phyloP scores from a whole-genome alignment of 176 grass and related monocot genomes.

The Carex kokanica region DNA sequence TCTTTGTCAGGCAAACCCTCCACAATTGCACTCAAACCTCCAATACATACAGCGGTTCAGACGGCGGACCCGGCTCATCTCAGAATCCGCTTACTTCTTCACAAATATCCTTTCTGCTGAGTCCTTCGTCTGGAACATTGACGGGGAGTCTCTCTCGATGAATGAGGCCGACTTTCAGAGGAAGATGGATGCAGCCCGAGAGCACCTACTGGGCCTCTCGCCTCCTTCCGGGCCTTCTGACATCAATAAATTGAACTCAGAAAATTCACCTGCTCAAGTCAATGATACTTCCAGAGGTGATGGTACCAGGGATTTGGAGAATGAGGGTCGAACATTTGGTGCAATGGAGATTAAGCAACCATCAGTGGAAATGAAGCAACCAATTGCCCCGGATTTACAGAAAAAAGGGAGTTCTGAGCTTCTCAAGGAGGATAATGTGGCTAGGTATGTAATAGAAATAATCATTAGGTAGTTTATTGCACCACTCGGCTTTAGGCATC shows the following conservation, averaged over 20 bases:
- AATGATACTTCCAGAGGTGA: conserved; percentile 36
- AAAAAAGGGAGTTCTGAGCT: conserved; percentile 73
- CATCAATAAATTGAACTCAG: conserved; percentile 21
- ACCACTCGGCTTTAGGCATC: not conserved
- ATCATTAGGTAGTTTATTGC: not conserved
- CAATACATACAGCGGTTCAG: conserved; percentile 92
- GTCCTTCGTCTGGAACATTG: conserved; percentile 97
- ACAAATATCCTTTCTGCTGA: conserved; percentile 94
- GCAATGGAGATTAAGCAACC: conserved; percentile 37
- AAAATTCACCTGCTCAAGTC: conserved; percentile 40
- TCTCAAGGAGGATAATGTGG: conserved; percentile 57
- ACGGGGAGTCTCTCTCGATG: conserved; percentile 80
- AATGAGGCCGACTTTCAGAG: conserved; percentile 78
- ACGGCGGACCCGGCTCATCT: conserved; percentile 62
- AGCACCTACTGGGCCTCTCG: conserved; percentile 51
- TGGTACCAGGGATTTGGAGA: conserved; percentile 37
- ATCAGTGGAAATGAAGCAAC: not conserved
- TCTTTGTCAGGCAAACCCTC: conserved; percentile 84
- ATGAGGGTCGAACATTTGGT: conserved; percentile 27
- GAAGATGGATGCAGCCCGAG: conserved; percentile 84
- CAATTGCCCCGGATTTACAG: conserved; percentile 46
- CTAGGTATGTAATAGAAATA: not conserved
- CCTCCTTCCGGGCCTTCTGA: conserved; percentile 2
- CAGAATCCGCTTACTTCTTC: conserved; percentile 93
- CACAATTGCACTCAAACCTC: conserved; percentile 88